A percentile compares a stretch with the other conserved stretches of the same genome.
Conservation (phyloP, 2,329 filamentous ascomycete species). For the Dothideomycetidae sp. region DNA sequence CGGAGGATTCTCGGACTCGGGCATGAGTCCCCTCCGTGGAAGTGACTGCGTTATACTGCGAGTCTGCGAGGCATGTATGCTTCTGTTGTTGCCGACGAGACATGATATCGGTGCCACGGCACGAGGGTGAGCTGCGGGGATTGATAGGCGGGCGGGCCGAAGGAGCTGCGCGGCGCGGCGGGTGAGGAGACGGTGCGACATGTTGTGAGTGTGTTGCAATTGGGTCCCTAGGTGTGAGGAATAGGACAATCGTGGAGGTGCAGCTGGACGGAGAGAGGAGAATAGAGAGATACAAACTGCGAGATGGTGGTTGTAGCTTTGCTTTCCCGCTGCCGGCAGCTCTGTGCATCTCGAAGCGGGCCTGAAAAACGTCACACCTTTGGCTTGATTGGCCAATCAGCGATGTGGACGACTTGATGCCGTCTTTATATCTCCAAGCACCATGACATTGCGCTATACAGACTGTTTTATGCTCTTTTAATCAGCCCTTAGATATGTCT, state of each 20-base stretch:
- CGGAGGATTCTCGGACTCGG: constrained; percentile 27
- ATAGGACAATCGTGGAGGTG: not conserved
- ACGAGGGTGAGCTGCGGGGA: constrained; percentile 10
- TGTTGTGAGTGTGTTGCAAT: too few relatives aligned
- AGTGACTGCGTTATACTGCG: constrained; percentile 13
- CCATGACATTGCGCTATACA: too few relatives aligned
- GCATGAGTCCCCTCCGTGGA: constrained; percentile 26
- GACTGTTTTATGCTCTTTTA: too few relatives aligned
- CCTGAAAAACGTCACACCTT: too few relatives aligned
- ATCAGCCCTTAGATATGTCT: too few relatives aligned
- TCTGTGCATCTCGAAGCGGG: too few relatives aligned
- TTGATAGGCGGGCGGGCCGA: constrained; percentile 8
- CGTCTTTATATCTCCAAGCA: too few relatives aligned
- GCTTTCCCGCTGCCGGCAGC: too few relatives aligned
- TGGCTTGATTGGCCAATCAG: too few relatives aligned
- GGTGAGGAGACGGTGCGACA: constrained; percentile 11
- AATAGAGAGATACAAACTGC: too few relatives aligned
- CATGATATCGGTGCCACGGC: constrained; percentile 7
- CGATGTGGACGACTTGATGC: too few relatives aligned
- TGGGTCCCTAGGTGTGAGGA: not conserved
- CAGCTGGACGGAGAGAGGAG: not conserved
- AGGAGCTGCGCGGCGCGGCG: constrained; percentile 5
- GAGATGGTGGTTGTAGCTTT: too few relatives aligned
- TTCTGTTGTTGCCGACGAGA: constrained; percentile 8
- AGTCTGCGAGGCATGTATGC: constrained; percentile 7